Evolutionary conservation across 1,139 yeast species (phyloP), one percentile per base, ranked within the genome.

Genomic region (Torulaspora globosa): DNA sequence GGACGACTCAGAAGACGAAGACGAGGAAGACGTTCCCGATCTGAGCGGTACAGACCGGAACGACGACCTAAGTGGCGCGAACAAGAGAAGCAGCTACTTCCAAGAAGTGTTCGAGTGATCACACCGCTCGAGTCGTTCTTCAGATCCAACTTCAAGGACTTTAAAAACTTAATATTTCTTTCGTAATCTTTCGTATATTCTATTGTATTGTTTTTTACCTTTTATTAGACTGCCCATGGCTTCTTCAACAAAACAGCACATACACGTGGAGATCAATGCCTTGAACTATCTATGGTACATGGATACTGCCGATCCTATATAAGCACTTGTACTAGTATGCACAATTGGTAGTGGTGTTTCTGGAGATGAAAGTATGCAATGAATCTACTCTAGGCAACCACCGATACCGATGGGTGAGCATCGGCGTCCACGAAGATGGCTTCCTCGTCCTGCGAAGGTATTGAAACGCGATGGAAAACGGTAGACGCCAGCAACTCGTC

Each of bases 61-160:
- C 26, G 43, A 33, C 23, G 48, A 35, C 32, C 8, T 39, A 8
- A 30, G 29, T 18, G 41, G 31, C 19, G 45, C 46, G 27, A 43
- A 50, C 39, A 51, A 44, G 34, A 51, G 43, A 37, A 49, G 45
- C 26, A 61, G 65, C 36, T 60, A 59, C 41, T 59, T 62, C 51
- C 60, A 59, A 46, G 66, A 62, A 49, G 62, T 62, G 1, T 60
- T 60, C 43, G 56, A 44, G 50, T 21, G 24, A n/a, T 16, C 31
- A 10, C 5, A 12, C 7, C 10, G 24, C 12, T 36, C 15, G 24
- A 8, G 6, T 19, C 23, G 38, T 35, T 35, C 29, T 21, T 35
- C 29, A 35, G 38, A n/a, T 16, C 10, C 5, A 6, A 14, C 9
- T 14, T 5, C 18, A 19, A 7, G 21, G 27, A 21, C 24, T n/a